Percentiles rank a stretch among this genome's conserved stretches.
These are phyloP conservation scores for Phragmites australis DNA, from an alignment of 176 grass and related monocot species.

Conservation along the genomic window DNA sequence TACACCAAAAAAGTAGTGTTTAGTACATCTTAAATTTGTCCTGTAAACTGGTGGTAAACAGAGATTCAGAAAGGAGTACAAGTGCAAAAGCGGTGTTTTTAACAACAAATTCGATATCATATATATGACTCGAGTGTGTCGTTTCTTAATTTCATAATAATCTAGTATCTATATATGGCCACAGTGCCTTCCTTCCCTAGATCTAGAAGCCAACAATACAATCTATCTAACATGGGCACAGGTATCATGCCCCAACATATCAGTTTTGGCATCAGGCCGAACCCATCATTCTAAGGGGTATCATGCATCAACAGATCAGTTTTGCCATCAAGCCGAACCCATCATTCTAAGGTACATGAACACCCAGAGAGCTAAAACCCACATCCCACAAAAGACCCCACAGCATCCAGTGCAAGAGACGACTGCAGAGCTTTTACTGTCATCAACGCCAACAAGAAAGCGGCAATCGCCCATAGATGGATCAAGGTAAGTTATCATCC, in stretches of 20 bases:
- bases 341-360: constrained; percentile 67
- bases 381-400: constrained; percentile 42
- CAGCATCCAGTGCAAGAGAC: constrained; percentile 43
- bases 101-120: constrained; percentile 23
- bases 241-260: constrained; percentile 21
- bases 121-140: background rate
- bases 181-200: constrained; percentile 1
- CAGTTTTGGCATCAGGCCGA: constrained; percentile 33
- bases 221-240: constrained; percentile 24
- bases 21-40: background rate
- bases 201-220: constrained; percentile 26
- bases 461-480: constrained; percentile 73
- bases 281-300: no score
- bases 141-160: background rate
- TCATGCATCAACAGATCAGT: no score
- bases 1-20: background rate
- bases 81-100: background rate
- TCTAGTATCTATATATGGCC: constrained; percentile 10
- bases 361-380: constrained; percentile 61
- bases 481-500: constrained; percentile 87
- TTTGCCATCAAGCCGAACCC: no score
- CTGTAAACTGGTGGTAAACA: background rate
- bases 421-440: constrained; percentile 46
- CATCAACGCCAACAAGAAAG: constrained; percentile 81
- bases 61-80: background rate